Evolutionary conservation across 305 asterid species (phyloP).

Genomic region (Fraxinus dipetala): DNA sequence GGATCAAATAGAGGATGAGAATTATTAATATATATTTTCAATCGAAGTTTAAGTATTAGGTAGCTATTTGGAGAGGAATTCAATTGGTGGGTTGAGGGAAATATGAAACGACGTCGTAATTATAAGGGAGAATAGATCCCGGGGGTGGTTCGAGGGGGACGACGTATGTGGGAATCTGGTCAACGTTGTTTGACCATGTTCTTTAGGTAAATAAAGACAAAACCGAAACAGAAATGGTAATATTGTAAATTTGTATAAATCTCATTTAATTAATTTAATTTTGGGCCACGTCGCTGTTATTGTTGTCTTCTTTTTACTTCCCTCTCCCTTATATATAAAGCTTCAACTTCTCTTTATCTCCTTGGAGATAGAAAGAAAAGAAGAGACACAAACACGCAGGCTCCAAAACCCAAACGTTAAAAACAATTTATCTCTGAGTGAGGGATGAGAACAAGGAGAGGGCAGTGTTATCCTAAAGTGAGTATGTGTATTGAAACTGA

Average conservation of each 20-base stretch:
- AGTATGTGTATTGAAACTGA: constrained; percentile 21
- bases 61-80: not conserved
- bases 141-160: not conserved
- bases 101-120: not conserved
- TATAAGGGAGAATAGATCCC: not conserved
- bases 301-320: constrained; percentile 20
- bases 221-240: constrained; percentile 11
- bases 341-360: constrained; percentile 23
- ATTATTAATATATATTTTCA: not conserved
- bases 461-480: constrained; percentile 42
- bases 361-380: not conserved
- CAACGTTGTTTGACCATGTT: constrained; percentile 55
- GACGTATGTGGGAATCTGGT: constrained; percentile 61
- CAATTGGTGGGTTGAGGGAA: not conserved
- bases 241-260: constrained; percentile 19
- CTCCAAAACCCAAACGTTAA: not conserved
- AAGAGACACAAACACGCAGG: not conserved
- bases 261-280: not conserved
- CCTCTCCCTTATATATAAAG: constrained; percentile 18
- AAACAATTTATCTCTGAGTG: not conserved
- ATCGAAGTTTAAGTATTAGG: not conserved
- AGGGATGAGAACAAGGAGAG: constrained; percentile 60
- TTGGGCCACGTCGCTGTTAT: constrained; percentile 31
- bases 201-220: constrained; percentile 25
- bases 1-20: not conserved